Percentiles rank a stretch among this genome's conserved stretches.
phyloP scores from a whole-genome alignment of 257 asterid species.

The Nicotiana attenuata region DNA sequence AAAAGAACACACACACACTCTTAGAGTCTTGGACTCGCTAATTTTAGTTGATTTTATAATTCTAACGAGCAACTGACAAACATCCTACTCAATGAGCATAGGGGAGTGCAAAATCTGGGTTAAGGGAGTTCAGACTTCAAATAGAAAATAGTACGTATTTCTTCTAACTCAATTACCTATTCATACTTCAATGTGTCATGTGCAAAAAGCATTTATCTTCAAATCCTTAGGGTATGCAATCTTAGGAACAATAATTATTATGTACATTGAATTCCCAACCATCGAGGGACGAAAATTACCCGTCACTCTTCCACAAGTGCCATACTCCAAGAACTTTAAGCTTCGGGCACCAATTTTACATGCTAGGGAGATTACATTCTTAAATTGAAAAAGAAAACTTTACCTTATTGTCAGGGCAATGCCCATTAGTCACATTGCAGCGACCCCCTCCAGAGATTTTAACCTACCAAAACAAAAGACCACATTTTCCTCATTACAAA shows the following conservation, averaged over 20 bases:
- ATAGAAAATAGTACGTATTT: not conserved
- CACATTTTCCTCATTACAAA: not conserved
- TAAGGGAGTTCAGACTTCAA: not conserved
- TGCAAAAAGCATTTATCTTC: not conserved
- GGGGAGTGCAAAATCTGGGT: not conserved
- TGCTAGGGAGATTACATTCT: not conserved
- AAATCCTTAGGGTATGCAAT: not conserved
- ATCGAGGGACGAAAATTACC: not conserved
- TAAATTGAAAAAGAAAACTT: not conserved
- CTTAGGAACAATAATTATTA: not conserved
- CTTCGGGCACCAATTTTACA: not conserved
- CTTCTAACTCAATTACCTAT: not conserved
- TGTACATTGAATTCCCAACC: not conserved
- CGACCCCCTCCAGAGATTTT: conserved; percentile 98
- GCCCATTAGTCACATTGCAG: conserved; percentile 92
- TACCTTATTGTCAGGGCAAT: conserved; percentile 63
- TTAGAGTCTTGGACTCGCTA: not conserved
- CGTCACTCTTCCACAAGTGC: not conserved
- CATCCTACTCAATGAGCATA: not conserved
- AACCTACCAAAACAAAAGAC: conserved; percentile 47
- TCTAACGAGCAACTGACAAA: not conserved
- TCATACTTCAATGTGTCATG: not conserved
- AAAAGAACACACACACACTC: not conserved
- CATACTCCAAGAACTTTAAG: not conserved
- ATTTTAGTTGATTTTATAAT: not conserved